Evolutionary conservation across 495 filamentous ascomycete species (phyloP).

Genomic region (Hyphodiscus hymeniophilus): DNA sequence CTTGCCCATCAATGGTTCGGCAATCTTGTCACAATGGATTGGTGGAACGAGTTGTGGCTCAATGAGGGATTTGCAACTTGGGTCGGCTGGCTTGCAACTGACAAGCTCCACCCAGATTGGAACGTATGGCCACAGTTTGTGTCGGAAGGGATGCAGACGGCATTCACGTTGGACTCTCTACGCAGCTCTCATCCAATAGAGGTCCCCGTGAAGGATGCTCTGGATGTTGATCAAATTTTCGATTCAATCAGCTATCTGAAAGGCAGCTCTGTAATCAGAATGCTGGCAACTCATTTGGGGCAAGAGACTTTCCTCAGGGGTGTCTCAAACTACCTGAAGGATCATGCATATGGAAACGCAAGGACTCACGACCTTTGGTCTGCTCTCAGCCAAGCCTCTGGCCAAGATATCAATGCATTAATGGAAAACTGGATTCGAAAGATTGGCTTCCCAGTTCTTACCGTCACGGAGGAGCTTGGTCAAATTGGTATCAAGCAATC

Average conservation of each 20-base stretch:
- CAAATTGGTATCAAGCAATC: slow-evolving; percentile 76
- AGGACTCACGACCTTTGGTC: slow-evolving; percentile 89
- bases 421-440: slow-evolving; percentile 93
- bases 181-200: slow-evolving; percentile 92
- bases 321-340: slow-evolving; percentile 80
- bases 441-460: slow-evolving; percentile 88
- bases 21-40: slow-evolving; percentile 84
- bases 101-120: slow-evolving; percentile 91
- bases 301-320: slow-evolving; percentile 80
- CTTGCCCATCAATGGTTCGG: slow-evolving; percentile 99
- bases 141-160: slow-evolving; percentile 83
- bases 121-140: slow-evolving; percentile 94
- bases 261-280: slow-evolving; percentile 89
- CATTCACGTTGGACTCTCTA: slow-evolving; percentile 79
- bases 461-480: slow-evolving; percentile 70
- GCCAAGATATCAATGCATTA: slow-evolving; percentile 74
- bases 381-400: slow-evolving; percentile 81
- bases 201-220: slow-evolving; percentile 78
- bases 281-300: slow-evolving; percentile 83
- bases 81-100: slow-evolving; percentile 91
- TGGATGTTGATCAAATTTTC: slow-evolving; percentile 95
- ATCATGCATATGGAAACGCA: slow-evolving; percentile 86
- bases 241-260: slow-evolving; percentile 94
- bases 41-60: slow-evolving; percentile 95
- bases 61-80: slow-evolving; percentile 97